Base-by-base conservation (phyloP, 768 basidiomycete species). In the Tricholoma bakamatsutake region DNA sequence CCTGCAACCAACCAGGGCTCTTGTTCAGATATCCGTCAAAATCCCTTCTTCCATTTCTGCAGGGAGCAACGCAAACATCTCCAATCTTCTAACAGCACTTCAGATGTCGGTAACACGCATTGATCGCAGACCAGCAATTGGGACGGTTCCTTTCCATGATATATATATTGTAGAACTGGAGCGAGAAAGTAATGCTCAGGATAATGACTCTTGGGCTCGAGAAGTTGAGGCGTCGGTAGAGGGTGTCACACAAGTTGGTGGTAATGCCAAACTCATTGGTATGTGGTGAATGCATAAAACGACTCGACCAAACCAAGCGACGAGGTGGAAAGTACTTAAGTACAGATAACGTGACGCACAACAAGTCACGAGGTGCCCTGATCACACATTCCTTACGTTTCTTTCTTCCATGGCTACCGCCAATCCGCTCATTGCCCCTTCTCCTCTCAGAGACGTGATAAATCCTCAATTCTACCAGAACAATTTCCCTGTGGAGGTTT, bases 381-480 rank as follows among this genome's bases (percentile, higher is more conserved):
- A 34, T 34, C 8, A 34, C 37, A 39, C n/a, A n/a, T n/a, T n/a
- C n/a, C n/a, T n/a, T n/a, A n/a, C n/a, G n/a, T n/a, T n/a, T n/a
- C n/a, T n/a, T n/a, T 15, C 13, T 24, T 24, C 12, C 2, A 78
- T 75, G 72, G 63, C 71, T 48, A 66, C 74, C 56, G 66, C 75
- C 40, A 80, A 76, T 66, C 80, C 81, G 34, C 76, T 85, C 50
- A 75, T 76, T 46, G 82, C 78, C 7, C 82, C 83, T 15, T 85
- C 83, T 43, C 59, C 74, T 15, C 76, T 86, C 56, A 77, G 75
- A 64, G 90, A 92, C 69, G 74, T 92, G 58, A 78, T 98, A 48
- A 72, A 85, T 60, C 94, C 94, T 1, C 93, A 96, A 65, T 95
- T 97, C 67, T 93, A 97, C 70, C 95, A 98, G 69, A 90, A 93